Base-by-base conservation (phyloP, 768 basidiomycete genomes). In the Amanita polypyramis region DNA sequence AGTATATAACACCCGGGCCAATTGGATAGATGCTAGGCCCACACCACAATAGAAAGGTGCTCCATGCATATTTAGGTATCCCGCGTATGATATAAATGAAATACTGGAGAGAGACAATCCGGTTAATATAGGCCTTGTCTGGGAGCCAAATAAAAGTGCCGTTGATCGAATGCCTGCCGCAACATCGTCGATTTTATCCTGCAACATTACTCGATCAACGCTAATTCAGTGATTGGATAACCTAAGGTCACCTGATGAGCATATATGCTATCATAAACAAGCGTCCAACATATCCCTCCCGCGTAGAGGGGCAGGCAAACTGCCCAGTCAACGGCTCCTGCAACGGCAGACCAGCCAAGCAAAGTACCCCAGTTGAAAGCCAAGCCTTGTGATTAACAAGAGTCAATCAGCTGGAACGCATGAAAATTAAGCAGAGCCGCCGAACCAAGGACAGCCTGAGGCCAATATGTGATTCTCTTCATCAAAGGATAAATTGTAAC, bases 351-450 rank as follows among this genome's bases (percentile, higher is more conserved):
- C 87, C 94, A 97, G 19, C 96, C 96, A 14, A 98, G 78, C 1
- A 99, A 65, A 1, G 91, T 82, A 14, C 96, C 96, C 95, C 95
- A 99, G 65, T 97, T 98, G 64, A 94, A 99, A 0, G 94, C 82
- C 39, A 98, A 73, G 8, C 94, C 93, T 94, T 56, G 10, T 19
- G 27, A 9, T 46, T 4, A 47, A n/a, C n/a, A n/a, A n/a, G n/a
- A n/a, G 5, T 33, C 33, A 36, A 36, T 43, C 20, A 7, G 25
- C 27, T 15, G 19, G 39, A 29, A 19, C 30, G 38, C 29, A 3
- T 43, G 20, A 23, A 25, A 44, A 29, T 39, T 36, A n/a, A 46
- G 20, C 40, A 37, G n/a, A n/a, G 27, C 21, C 34, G 34, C 58
- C 79, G 50, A 51, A 90, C 94, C 95, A 17, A 99, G 82, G 23